phyloP scores from a whole-genome alignment of 1,284 basidiomycete genomes.

The Puccinia hordei region DNA sequence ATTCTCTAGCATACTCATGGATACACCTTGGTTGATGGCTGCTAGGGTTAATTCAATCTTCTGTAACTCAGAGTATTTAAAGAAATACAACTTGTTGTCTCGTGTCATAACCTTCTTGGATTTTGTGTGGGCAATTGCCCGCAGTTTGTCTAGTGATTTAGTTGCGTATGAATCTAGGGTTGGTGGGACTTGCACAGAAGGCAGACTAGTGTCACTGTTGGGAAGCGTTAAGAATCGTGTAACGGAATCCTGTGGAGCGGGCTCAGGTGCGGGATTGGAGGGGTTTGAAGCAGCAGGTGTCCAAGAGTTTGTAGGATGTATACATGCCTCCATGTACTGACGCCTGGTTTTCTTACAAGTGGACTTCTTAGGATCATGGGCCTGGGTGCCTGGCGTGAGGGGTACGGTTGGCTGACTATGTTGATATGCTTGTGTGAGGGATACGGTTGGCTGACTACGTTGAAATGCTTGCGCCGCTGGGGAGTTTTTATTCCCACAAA shows the following conservation, averaged over 20 bases:
- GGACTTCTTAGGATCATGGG: too few species aligned
- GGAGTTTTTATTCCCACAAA: too few species aligned
- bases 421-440: too few species aligned
- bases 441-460: too few species aligned
- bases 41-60: not conserved
- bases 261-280: not conserved
- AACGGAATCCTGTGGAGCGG: not conserved
- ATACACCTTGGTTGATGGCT: not conserved
- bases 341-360: too few species aligned
- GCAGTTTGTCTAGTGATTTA: not conserved
- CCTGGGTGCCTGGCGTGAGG: too few species aligned
- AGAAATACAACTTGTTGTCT: not conserved
- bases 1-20: constrained; percentile 3
- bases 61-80: constrained; percentile 1
- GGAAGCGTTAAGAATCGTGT: not conserved
- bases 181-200: not conserved
- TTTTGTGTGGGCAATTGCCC: not conserved
- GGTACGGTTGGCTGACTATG: too few species aligned
- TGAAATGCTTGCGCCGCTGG: too few species aligned
- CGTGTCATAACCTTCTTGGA: constrained; percentile 14
- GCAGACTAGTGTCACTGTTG: not conserved
- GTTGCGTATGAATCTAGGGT: not conserved
- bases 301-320: not conserved
- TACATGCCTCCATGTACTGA: too few species aligned
- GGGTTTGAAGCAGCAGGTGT: not conserved